A percentile compares a stretch with the other conserved stretches of the same genome.
phyloP scores from a whole-genome alignment of 2,329 filamentous ascomycete genomes.

The Waltergamsia citrina region DNA sequence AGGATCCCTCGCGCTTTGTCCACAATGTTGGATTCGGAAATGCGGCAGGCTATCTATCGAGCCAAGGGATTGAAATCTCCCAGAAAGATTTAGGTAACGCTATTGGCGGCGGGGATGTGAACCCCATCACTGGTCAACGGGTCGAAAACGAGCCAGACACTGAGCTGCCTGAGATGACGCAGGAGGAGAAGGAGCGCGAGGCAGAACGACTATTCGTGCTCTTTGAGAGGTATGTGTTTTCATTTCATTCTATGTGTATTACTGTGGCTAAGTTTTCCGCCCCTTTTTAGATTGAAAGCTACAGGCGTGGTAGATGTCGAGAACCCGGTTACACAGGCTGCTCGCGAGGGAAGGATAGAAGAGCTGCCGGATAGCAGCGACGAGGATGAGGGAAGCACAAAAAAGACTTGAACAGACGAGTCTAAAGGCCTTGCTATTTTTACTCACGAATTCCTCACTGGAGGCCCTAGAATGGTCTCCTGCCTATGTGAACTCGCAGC shows the following conservation, averaged over 20 bases:
- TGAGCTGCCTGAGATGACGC: constrained; percentile 71
- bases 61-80: constrained; percentile 6
- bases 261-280: constrained; percentile 9
- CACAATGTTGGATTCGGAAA: constrained; percentile 92
- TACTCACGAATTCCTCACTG: too few relatives aligned
- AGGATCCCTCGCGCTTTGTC: constrained; percentile 71
- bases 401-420: constrained; percentile 1
- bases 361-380: constrained; percentile 47
- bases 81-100: constrained; percentile 59
- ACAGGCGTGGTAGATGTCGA: constrained; percentile 70
- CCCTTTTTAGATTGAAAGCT: constrained; percentile 51
- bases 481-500: too few relatives aligned
- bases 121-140: constrained; percentile 82
- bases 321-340: constrained; percentile 66
- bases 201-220: constrained; percentile 83
- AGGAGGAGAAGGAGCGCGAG: constrained; percentile 86
- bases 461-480: too few relatives aligned
- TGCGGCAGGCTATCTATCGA: constrained; percentile 78
- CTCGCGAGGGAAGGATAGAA: constrained; percentile 61
- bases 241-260: neutral
- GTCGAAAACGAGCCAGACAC: constrained; percentile 57
- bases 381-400: constrained; percentile 24
- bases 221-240: constrained; percentile 61
- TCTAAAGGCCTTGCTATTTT: too few relatives aligned
- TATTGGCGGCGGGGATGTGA: constrained; percentile 37